Evolutionary conservation across 129 eudicot genomes (phyloP).

Genomic region (Logfia minima): DNA sequence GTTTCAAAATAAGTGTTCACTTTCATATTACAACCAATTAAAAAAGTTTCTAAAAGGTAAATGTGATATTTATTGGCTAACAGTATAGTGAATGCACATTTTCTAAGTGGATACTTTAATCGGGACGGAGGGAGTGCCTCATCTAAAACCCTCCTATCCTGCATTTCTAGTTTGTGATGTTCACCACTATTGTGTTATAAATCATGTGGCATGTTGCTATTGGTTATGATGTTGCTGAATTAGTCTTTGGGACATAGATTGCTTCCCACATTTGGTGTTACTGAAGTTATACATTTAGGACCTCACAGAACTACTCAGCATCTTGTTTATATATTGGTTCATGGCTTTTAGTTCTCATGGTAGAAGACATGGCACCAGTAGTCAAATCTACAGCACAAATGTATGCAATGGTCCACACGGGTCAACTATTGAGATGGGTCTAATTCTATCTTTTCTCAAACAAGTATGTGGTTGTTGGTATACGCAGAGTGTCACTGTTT

Average conservation of each 20-base stretch:
- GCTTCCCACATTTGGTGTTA: not conserved
- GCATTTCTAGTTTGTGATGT: no score
- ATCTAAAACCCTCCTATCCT: no score
- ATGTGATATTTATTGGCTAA: no score
- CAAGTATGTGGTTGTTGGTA: conserved; percentile 30
- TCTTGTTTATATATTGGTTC: conserved; percentile 4
- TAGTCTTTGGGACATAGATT: not conserved
- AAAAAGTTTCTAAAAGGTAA: no score
- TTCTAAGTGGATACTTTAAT: no score
- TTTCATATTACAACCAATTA: no score
- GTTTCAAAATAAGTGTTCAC: no score
- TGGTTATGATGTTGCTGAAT: not conserved
- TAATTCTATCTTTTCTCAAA: not conserved
- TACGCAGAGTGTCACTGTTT: conserved; percentile 4
- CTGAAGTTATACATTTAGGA: not conserved
- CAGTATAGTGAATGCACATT: no score
- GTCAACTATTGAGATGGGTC: conserved; percentile 6
- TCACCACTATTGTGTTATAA: not conserved
- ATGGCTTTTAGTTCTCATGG: conserved; percentile 15
- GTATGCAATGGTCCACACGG: conserved; percentile 7
- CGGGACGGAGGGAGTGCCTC: no score
- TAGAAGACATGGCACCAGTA: conserved; percentile 38
- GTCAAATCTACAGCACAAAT: conserved; percentile 35
- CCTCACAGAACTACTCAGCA: conserved; percentile 4
- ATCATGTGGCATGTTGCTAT: not conserved